Base-by-base conservation (phyloP, 164 flowering plant genomes). In the Chimonanthus salicifolius region DNA sequence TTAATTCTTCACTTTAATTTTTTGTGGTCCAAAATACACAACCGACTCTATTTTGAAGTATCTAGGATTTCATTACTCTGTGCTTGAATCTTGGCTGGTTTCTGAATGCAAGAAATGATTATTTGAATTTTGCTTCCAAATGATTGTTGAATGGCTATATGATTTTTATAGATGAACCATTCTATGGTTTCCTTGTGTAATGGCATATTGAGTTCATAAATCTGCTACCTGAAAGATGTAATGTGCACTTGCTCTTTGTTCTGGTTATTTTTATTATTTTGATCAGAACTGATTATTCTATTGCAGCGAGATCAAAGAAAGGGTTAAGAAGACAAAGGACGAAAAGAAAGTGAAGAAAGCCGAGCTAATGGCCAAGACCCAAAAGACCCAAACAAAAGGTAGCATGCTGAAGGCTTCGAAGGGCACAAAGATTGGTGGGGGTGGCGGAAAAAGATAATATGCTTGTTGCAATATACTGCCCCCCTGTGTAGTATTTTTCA, bases 291-390 rank as follows among this genome's bases (percentile, higher is more conserved):
- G 60, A n/a, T 54, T 54, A 7, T 11, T n/a, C 60, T 50, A 47
- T 4, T 73, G 65, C 83, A 84, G 87, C 72, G 85, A 86, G 66
- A 77, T 84, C n/a, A 84, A 86, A 79, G 88, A 83, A 71, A 81
- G 88, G 71, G 75, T 84, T 45, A 84, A 84, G 82, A 86, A 86
- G 49, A 82, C 88, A 20, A 86, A 86, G 80, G 88, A 84, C 62
- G 85, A 83, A 45, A 84, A 86, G 84, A 84, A 84, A 76, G 88
- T 85, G 7, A 85, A 85, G 76, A 84, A 84, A 54, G 88, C 87
- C 10, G 88, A 85, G 73, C 70, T 79, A 64, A 74, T 49, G 75
- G 71, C 87, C 47, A 85, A 85, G 77, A 4, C 80, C 0, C 83
- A 82, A 58, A 81, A 84, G 71, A 47, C 64, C 48, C 83, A 80